phyloP scores from a whole-genome alignment of 2,329 filamentous ascomycete genomes.

The Lasiodiplodia hormozganensis region DNA sequence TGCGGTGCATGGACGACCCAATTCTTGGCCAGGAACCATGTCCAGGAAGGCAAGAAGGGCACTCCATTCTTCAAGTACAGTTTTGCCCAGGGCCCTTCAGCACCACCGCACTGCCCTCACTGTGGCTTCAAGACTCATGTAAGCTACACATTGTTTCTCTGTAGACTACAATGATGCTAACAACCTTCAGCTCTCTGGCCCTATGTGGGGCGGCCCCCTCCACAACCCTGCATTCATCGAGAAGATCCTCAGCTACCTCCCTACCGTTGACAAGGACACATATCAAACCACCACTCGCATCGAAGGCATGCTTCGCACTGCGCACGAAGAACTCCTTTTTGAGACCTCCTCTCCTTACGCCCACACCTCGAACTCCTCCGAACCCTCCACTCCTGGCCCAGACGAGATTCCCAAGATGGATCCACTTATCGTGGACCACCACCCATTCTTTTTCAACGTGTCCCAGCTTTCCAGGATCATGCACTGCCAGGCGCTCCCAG shows the following conservation, averaged over 20 bases:
- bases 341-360: constrained; percentile 36
- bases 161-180: background rate
- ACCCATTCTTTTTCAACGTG: constrained; percentile 87
- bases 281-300: constrained; percentile 85
- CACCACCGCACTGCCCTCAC: constrained; percentile 74
- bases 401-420: constrained; percentile 37
- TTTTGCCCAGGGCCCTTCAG: constrained; percentile 73
- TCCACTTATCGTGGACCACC: constrained; percentile 47
- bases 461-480: constrained; percentile 76
- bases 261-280: constrained; percentile 67
- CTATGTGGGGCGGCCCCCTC: constrained; percentile 92
- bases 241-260: constrained; percentile 75
- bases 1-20: constrained; percentile 94
- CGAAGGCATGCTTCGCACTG: constrained; percentile 89
- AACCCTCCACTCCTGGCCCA: constrained; percentile 41
- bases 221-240: constrained; percentile 86
- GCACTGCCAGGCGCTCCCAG: constrained; percentile 80
- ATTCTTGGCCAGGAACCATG: constrained; percentile 73
- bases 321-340: constrained; percentile 73
- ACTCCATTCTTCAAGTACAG: constrained; percentile 76
- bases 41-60: constrained; percentile 72
- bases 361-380: constrained; percentile 32
- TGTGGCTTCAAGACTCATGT: constrained; percentile 84
- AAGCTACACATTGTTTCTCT: constrained; percentile 10
- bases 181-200: constrained; percentile 68